Evolutionary conservation across 1,284 basidiomycete species (phyloP), one percentile per base, ranked within the genome.

Genomic region (Chiua sp.): DNA sequence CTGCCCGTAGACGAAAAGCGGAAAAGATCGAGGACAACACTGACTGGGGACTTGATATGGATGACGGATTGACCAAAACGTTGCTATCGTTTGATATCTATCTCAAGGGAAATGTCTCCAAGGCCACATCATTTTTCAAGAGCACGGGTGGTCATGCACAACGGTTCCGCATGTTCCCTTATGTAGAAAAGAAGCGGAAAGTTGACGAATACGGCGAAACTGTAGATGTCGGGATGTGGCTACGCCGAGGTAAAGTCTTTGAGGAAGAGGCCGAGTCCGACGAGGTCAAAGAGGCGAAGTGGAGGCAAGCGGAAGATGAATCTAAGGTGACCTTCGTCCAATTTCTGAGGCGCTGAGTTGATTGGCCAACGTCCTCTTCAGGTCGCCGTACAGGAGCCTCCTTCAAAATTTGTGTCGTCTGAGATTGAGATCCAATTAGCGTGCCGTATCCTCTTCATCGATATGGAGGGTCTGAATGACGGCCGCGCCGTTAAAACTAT

Each of bases 131-230:
- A 3, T 96, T 96, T 76, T 94, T 95, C 81, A 93, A 93, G 76
- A 88, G 79, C 64, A 81, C 84, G 39, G 87, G 82, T 56, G 82
- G 79, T 33, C 88, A 87, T 67, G 81, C 81, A 46, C 91, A 88
- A 70, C 85, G 97, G 47, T 98, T 93, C 75, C 85, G 98, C 65
- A 98, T 98, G 93, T 99, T 98, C n/a, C 77, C 98, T 0, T 95
- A 95, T 68, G 87, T 98, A 44, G 97, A 99, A 77, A 91, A 94
- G 73, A 96, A 93, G 70, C 82, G 94, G 63, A 82, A 91, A 65
- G 92, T 99, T 20, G 98, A 99, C 74, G 92, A 93, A 63, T 99
- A 95, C 74, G 98, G 98, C 2, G 98, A 99, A 80, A 92, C 90
- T 8, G 82, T 98, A 50, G 97, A 99, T 75, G 90, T 95, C 23